Base-by-base conservation (phyloP, 768 basidiomycete genomes). In the Tubosaeta sp. region DNA sequence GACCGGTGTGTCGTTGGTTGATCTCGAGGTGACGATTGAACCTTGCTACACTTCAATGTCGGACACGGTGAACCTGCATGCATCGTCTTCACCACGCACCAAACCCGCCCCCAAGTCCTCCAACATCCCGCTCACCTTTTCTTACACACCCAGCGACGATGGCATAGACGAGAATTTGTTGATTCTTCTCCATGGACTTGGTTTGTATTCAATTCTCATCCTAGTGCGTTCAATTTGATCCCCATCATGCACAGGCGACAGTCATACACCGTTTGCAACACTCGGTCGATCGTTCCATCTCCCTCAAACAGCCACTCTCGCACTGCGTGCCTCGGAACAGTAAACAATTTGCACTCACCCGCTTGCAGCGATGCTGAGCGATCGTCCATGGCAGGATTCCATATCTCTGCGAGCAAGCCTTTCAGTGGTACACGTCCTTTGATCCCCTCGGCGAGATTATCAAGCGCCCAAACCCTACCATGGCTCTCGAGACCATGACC, bases 221-320 rank as follows among this genome's bases (percentile, higher is more conserved):
- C 16, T 2, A 12, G 11, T 9, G 16, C 33, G 17, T 13, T 2
- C 27, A 17, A n/a, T n/a, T n/a, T n/a, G 27, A 27, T 39, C 43
- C n/a, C 41, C 2, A 35, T 26, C 26, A 33, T 25, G 19, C 43
- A 35, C 56, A 94, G 93, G 93, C 25, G 93, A 95, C 69, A 91
- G 86, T 0, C 83, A 86, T 53, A 43, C 72, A 3, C 90, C 91
- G 2, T 95, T 97, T 65, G 73, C 77, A 31, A 82, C 83, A 48
- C 80, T 97, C 6, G 91, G 84, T 10, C 75, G 74, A 19, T 78
- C 80, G 10, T 69, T 97, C 43, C 88, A 82, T 58, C 79, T 97
- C n/a, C 94, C 93, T 0, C 92, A 95, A 65, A 95, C 94, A 0
- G 91, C 92, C 3, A 76, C 82, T 2, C 79, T 95, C n/a, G 79